Evolutionary conservation across 1,139 yeast species (phyloP), one percentile per base, ranked within the genome.

Genomic region (Pichia terricola): DNA sequence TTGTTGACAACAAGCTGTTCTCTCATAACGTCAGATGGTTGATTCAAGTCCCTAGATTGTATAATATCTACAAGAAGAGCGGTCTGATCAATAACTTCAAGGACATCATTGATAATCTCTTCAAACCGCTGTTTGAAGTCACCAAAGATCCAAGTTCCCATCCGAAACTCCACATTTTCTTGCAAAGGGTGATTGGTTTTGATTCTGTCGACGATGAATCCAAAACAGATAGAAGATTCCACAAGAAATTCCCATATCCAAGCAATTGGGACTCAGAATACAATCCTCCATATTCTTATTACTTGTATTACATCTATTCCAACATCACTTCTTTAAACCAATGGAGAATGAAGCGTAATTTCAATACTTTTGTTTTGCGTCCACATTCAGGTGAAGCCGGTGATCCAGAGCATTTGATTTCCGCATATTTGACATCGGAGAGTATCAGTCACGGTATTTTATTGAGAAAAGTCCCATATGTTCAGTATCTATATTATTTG

Each of bases 301-400:
- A 89, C 65, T 65, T 91, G 51, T 94, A 91, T 67, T 89, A 89
- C 64, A 63, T 91, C 50, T 91, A 77, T 61, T 82, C 96, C 37
- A 89, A 89, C 62, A 66, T 91, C 65, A 78, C 94, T 1, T 76
- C 94, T 4, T 73, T 94, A 63, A 94, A 94, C 61, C 78, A 81
- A 51, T 81, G 91, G 75, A 77, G 99, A 64, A 66, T 71, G 37
- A 72, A 68, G 49, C 72, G 88, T 44, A 82, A 85, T 0, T 84
- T 76, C 65, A 89, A 86, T 60, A 89, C 97, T 0, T 81, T 94
- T 64, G 94, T 87, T 25, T 69, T 94, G 55, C 77, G 98, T 57
- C 99, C 99, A 2, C 99, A 94, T 62, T 86, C 96, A 56, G 99
- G 99, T 52, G 99, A 94, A 65, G 99, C 98, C 5, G 99, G 99